Base-by-base conservation (phyloP, 2,329 filamentous ascomycete genomes). In the Paecilomyces variotii region DNA sequence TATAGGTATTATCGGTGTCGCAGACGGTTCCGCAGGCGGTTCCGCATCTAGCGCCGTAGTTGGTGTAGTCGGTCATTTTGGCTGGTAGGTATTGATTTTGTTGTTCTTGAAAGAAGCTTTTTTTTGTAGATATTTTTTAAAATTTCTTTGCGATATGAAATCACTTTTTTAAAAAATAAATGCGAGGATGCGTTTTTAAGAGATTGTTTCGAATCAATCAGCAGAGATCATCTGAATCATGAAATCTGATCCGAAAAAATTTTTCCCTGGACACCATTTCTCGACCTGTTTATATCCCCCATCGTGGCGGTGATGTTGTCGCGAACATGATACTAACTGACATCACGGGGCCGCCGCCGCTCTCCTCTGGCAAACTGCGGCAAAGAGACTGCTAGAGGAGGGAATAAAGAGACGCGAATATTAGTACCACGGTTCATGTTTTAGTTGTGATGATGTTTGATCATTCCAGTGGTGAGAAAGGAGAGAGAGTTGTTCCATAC, bases 41-140 rank as follows among this genome's bases (percentile, higher is more conserved):
- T 14, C 51, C 51, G 39, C 19, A 45, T 45, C 39, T 45, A 1
- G 3, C 7, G 19, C 35, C 14, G 35, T 14, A n/a, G 35, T 19
- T 19, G 12, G 59, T 59, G 57, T 55, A 55, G 52, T 59, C 54
- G 24, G 50, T 26, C 59, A 61, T 61, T 11, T 54, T 55, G 54
- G 45, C 5, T 12, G n/a, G 1, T 28, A 19, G n/a, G 1, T 28
- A 19, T 19, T 19, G 19, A 19, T 12, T 39, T 14, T 34, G 58
- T 9, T 24, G 12, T 53, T 4, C 6, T 26, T 19, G 2, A n/a
- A n/a, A n/a, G 35, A 19, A 19, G 19, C 19, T 19, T 19, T 39
- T 39, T 39, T 39, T 39, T 14, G 4, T 35, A 35, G 35, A 45
- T 45, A 45, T n/a, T 34, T 12, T 12, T 19, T 19, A 19, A 34